A percentile compares a stretch with the other conserved stretches of the same genome.
Evolutionary conservation across 2,329 filamentous ascomycete species (phyloP).

Genomic region (Arthroderma sp.): DNA sequence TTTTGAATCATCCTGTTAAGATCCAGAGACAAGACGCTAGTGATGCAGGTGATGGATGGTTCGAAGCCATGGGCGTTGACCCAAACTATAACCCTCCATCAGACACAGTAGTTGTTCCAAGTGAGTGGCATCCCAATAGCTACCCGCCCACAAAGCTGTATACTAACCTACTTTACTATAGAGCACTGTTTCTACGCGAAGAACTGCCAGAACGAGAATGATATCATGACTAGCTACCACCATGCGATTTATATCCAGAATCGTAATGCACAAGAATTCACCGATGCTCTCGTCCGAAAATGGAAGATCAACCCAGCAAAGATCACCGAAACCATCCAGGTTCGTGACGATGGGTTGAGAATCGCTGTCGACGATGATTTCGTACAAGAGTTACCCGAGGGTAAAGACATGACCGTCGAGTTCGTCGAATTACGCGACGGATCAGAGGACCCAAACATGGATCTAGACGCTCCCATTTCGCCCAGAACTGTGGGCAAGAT

Average conservation of each 20-base stretch:
- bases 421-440: conserved; percentile 50
- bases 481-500: not conserved
- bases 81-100: conserved; percentile 66
- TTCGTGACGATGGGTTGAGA: conserved; percentile 62
- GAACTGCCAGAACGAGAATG: conserved; percentile 36
- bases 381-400: conserved; percentile 69
- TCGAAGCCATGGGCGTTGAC: conserved; percentile 87
- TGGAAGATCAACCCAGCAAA: conserved; percentile 64
- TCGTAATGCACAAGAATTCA: conserved; percentile 63
- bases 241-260: conserved; percentile 75
- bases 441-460: conserved; percentile 13
- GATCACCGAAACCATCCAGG: conserved; percentile 58
- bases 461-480: conserved; percentile 7
- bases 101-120: conserved; percentile 56
- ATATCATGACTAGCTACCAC: conserved; percentile 50
- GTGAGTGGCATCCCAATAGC: conserved; percentile 31
- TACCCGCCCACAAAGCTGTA: not conserved
- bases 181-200: conserved; percentile 83
- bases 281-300: conserved; percentile 61
- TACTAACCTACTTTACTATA: conserved; percentile 20
- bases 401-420: conserved; percentile 72
- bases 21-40: conserved; percentile 20
- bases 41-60: conserved; percentile 58
- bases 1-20: conserved; percentile 22
- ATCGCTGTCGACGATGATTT: conserved; percentile 87